These are phyloP conservation scores for Pythium phragmiticola DNA, from an alignment of 352 stramenopile species.

Conservation along the genomic window DNA sequence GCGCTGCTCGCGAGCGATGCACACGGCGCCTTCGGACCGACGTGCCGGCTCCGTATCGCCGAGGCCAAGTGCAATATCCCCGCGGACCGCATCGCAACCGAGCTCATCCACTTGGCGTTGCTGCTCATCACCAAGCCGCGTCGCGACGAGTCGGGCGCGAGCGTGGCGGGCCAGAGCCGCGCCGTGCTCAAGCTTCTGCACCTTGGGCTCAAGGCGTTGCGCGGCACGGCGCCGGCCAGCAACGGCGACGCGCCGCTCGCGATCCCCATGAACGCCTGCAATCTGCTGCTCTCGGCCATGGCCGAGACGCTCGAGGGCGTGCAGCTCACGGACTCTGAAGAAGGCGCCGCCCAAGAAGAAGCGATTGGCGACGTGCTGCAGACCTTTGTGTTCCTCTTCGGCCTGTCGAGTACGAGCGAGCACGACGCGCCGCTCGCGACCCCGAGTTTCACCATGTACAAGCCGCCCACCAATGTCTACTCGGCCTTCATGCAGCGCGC, in stretches of 20 bases:
- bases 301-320: slow-evolving; percentile 50
- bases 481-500: slow-evolving; percentile 63
- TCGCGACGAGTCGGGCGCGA: slow-evolving; percentile 25
- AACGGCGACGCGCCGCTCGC: slow-evolving; percentile 21
- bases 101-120: slow-evolving; percentile 68
- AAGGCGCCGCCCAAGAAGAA: not conserved
- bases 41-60: slow-evolving; percentile 26
- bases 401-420: slow-evolving; percentile 27
- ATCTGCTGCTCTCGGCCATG: slow-evolving; percentile 66
- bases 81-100: slow-evolving; percentile 52
- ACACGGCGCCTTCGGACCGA: slow-evolving; percentile 5
- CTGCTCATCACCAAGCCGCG: slow-evolving; percentile 62
- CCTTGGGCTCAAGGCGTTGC: slow-evolving; percentile 40
- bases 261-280: slow-evolving; percentile 69
- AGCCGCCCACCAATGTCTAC: slow-evolving; percentile 77
- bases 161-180: slow-evolving; percentile 32
- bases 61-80: slow-evolving; percentile 58
- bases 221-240: slow-evolving; percentile 24
- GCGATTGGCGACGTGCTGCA: slow-evolving; percentile 54
- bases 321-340: slow-evolving; percentile 6
- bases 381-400: slow-evolving; percentile 71
- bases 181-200: slow-evolving; percentile 56
- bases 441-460: slow-evolving; percentile 74
- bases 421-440: slow-evolving; percentile 2
- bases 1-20: slow-evolving; percentile 1